These are phyloP conservation scores for Solanum pinnatisectum DNA, from an alignment of 257 asterid genomes.

Conservation along the genomic window DNA sequence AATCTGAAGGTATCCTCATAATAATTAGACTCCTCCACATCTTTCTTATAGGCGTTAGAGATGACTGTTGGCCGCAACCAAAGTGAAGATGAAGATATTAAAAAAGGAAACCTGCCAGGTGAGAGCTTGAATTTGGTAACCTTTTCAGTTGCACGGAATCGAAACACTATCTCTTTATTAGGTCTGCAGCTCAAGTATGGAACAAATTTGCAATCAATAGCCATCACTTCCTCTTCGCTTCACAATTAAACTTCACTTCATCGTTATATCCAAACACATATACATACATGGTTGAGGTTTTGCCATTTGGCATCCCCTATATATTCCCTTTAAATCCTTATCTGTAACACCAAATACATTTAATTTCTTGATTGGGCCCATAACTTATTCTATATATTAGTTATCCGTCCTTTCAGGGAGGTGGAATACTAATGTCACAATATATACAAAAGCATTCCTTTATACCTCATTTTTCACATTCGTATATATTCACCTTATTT, in stretches of 20 bases:
- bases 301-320: conserved; percentile 19
- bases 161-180: conserved; percentile 16
- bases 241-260: not conserved
- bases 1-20: conserved; percentile 52
- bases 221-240: conserved; percentile 23
- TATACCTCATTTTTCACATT: not conserved
- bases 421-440: no score
- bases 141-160: conserved; percentile 12
- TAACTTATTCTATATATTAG: no score
- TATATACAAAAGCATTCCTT: no score
- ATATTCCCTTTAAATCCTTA: not conserved
- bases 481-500: no score
- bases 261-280: not conserved
- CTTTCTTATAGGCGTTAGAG: conserved; percentile 50
- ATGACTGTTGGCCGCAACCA: conserved; percentile 17
- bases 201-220: conserved; percentile 33
- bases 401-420: no score
- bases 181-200: conserved; percentile 27
- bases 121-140: conserved; percentile 27
- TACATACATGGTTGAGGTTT: conserved; percentile 6
- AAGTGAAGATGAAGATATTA: not conserved
- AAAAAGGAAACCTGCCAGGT: conserved; percentile 26
- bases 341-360: not conserved
- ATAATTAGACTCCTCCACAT: conserved; percentile 27
- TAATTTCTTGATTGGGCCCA: no score